Percentiles rank a stretch among this genome's conserved stretches.
These are phyloP conservation scores for Globisporangium alternatum DNA, from an alignment of 352 stramenopile genomes.

Conservation along the genomic window DNA sequence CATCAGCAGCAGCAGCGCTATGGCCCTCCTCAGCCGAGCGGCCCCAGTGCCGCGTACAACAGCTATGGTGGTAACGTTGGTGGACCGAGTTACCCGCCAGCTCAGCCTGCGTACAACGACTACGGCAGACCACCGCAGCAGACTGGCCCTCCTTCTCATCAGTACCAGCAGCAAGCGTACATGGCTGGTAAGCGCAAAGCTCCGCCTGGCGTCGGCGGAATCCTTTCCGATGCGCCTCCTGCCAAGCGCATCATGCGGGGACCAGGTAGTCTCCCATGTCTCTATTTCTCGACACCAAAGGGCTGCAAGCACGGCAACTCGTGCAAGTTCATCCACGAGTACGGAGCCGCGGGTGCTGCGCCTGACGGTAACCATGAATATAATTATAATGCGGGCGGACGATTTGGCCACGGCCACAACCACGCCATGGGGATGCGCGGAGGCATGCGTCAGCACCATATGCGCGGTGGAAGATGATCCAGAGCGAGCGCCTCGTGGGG, in stretches of 20 bases:
- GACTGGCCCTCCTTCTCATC: background rate
- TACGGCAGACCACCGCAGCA: constrained; percentile 13
- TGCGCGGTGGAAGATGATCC: constrained; percentile 54
- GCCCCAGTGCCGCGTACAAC: constrained; percentile 25
- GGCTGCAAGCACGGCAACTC: constrained; percentile 72
- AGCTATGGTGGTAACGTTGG: constrained; percentile 25
- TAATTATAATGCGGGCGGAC: constrained; percentile 60
- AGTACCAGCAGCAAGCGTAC: constrained; percentile 15
- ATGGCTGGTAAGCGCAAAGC: constrained; percentile 43
- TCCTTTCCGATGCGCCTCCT: constrained; percentile 35
- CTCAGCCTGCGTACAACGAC: constrained; percentile 20
- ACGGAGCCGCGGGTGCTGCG: constrained; percentile 20
- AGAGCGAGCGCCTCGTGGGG: background rate
- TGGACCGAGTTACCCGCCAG: constrained; percentile 19
- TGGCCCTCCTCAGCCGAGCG: constrained; percentile 28
- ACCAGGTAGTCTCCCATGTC: constrained; percentile 47
- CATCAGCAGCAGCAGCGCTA: constrained; percentile 28
- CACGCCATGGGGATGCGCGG: constrained; percentile 34
- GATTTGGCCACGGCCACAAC: constrained; percentile 35
- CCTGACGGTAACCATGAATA: constrained; percentile 40
- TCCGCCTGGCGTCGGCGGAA: constrained; percentile 23
- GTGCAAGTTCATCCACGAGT: constrained; percentile 70
- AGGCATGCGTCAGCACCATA: constrained; percentile 42
- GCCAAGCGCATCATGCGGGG: constrained; percentile 49
- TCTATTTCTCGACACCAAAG: constrained; percentile 61